phyloP scores from a whole-genome alignment of 1,284 basidiomycete species.

The Earliella scabrosa region DNA sequence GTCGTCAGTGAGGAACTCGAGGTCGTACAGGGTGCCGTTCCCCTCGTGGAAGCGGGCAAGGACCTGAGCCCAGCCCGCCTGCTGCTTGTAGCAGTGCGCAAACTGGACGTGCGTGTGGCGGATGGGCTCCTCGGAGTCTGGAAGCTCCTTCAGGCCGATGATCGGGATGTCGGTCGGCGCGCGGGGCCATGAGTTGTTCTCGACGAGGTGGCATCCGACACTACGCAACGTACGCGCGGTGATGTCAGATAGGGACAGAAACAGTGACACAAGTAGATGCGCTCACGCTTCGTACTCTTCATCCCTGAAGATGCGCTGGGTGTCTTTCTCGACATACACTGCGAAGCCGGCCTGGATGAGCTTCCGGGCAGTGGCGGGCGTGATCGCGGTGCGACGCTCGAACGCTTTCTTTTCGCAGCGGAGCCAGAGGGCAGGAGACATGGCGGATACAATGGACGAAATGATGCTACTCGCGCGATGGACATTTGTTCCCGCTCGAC shows the following conservation, averaged over 20 bases:
- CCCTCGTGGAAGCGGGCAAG: conserved; percentile 90
- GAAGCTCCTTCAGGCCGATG: conserved; percentile 96
- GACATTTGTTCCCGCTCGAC: too few species aligned
- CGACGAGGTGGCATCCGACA: conserved; percentile 88
- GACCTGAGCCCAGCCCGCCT: conserved; percentile 92
- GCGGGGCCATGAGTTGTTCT: conserved; percentile 89
- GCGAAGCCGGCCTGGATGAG: conserved; percentile 93
- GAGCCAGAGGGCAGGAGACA: conserved; percentile 91
- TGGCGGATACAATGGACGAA: too few species aligned
- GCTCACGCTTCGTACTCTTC: conserved; percentile 91
- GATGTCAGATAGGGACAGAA: conserved; percentile 5
- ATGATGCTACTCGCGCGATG: too few species aligned
- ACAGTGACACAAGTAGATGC: conserved; percentile 2
- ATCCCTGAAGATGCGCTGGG: conserved; percentile 96
- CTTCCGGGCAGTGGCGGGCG: conserved; percentile 89
- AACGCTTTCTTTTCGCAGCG: conserved; percentile 96
- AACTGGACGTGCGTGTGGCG: conserved; percentile 98
- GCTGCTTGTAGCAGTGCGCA: conserved; percentile 98
- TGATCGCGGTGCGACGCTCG: conserved; percentile 93
- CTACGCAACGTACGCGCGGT: too few species aligned
- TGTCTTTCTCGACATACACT: conserved; percentile 92
- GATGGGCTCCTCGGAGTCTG: conserved; percentile 79
- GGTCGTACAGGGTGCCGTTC: conserved; percentile 90
- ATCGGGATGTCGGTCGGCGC: conserved; percentile 83
- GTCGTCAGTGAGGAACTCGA: conserved; percentile 94